Conservation (phyloP, 2,329 filamentous ascomycete genomes). For the Verticillium zaregamsianum region DNA sequence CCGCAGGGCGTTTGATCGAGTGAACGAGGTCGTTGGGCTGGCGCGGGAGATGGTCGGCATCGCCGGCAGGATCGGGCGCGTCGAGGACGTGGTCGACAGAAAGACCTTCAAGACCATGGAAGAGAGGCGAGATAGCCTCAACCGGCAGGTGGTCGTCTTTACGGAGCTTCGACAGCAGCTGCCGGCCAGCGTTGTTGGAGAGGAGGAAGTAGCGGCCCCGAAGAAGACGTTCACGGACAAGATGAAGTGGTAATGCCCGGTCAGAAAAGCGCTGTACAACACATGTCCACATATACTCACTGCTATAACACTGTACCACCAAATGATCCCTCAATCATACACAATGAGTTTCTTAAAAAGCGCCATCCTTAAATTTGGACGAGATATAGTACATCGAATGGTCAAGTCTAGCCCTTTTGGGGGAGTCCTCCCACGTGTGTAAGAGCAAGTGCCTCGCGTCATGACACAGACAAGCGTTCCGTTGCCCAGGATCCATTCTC, state of each 20-base stretch:
- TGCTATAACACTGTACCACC: not conserved
- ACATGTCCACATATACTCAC: not conserved
- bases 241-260: not conserved
- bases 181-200: not conserved
- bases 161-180: conserved; percentile 9
- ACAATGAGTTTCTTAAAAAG: not conserved
- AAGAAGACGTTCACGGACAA: not conserved
- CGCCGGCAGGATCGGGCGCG: conserved; percentile 37
- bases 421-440: not conserved
- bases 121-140: conserved; percentile 22
- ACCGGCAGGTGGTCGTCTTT: conserved; percentile 18
- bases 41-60: conserved; percentile 41
- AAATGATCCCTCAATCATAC: not conserved
- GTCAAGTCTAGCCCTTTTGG: not conserved
- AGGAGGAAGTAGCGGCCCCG: not conserved
- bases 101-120: conserved; percentile 27
- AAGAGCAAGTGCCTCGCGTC: not conserved
- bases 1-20: conserved; percentile 23
- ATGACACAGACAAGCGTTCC: too few relatives aligned
- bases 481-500: too few relatives aligned
- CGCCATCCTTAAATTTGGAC: not conserved
- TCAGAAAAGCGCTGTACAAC: not conserved
- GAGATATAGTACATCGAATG: not conserved
- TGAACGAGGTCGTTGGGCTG: conserved; percentile 38
- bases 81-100: conserved; percentile 30